These are phyloP conservation scores for Lactarius quietus DNA, from an alignment of 768 basidiomycete genomes.

Conservation along the genomic window DNA sequence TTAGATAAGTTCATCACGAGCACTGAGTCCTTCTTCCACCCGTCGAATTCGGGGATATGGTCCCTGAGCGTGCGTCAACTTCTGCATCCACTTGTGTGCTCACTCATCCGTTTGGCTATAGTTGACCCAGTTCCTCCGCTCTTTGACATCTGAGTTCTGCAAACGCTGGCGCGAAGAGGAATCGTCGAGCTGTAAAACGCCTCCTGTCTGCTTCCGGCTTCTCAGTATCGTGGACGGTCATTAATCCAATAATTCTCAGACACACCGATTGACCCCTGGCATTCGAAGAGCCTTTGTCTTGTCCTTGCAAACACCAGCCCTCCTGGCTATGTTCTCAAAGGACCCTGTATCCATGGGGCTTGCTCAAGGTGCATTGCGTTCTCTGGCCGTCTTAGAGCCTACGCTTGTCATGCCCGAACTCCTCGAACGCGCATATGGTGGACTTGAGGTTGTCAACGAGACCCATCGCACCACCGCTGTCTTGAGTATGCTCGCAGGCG, in stretches of 20 bases:
- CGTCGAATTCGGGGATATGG: constrained; percentile 88
- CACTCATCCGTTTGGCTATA: constrained; percentile 30
- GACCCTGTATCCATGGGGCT: constrained; percentile 77
- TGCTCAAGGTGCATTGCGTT: constrained; percentile 74
- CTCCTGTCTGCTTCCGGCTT: constrained; percentile 45
- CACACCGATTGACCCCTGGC: constrained; percentile 69
- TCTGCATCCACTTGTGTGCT: constrained; percentile 3
- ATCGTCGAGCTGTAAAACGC: constrained; percentile 71
- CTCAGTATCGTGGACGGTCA: constrained; percentile 1
- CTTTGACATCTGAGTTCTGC: constrained; percentile 68
- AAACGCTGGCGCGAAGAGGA: constrained; percentile 81
- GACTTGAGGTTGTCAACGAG: constrained; percentile 91
- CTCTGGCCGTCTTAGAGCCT: constrained; percentile 78
- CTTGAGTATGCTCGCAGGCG: constrained; percentile 74
- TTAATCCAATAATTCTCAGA: constrained; percentile 36
- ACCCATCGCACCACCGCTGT: constrained; percentile 93
- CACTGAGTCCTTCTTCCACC: constrained; percentile 94
- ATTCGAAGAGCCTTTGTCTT: constrained; percentile 83
- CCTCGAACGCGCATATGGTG: constrained; percentile 86
- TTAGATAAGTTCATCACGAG: constrained; percentile 86
- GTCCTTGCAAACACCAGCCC: constrained; percentile 77
- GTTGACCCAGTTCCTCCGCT: constrained; percentile 71
- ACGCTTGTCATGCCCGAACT: constrained; percentile 85
- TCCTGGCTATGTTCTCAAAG: constrained; percentile 90
- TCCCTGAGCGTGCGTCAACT: constrained; percentile 49